Evolutionary conservation across 2,329 filamentous ascomycete genomes (phyloP).

Genomic region (Paraphaeosphaeria sporulosa): DNA sequence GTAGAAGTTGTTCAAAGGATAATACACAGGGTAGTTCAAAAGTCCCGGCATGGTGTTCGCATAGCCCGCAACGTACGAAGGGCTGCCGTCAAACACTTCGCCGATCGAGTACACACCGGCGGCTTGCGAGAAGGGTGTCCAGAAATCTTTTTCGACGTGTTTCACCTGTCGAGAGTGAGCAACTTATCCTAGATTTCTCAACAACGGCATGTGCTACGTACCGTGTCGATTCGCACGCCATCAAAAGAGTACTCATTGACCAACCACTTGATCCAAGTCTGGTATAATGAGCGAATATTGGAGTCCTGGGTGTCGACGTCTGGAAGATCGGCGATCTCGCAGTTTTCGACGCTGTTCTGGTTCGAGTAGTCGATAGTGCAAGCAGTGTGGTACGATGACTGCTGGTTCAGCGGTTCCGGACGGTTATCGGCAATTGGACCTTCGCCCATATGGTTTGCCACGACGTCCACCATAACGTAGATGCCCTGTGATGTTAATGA

Average conservation of each 20-base stretch:
- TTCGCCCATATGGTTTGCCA: constrained; percentile 57
- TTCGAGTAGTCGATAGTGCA: constrained; percentile 43
- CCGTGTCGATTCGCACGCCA: constrained; percentile 66
- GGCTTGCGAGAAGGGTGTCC: constrained; percentile 60
- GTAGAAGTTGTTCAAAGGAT: constrained; percentile 48
- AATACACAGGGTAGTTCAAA: constrained; percentile 66
- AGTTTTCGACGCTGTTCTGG: constrained; percentile 41
- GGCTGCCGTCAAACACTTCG: constrained; percentile 65
- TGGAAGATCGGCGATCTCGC: constrained; percentile 40
- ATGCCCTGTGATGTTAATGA: constrained; percentile 32
- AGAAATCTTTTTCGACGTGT: constrained; percentile 67
- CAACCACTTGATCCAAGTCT: constrained; percentile 43
- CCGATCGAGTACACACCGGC: constrained; percentile 68
- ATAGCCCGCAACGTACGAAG: constrained; percentile 61
- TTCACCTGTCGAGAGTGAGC: constrained; percentile 53
- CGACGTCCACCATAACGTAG: constrained; percentile 62
- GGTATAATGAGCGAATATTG: constrained; percentile 31
- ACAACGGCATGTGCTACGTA: not conserved
- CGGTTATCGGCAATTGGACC: constrained; percentile 36
- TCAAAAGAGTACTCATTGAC: constrained; percentile 51
- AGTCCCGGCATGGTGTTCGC: constrained; percentile 64
- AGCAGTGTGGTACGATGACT: constrained; percentile 34
- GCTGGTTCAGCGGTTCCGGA: constrained; percentile 37
- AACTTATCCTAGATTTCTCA: not conserved
- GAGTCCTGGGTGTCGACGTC: constrained; percentile 38